phyloP scores from a whole-genome alignment of 306 rosid genomes.

The Trifolium repens region DNA sequence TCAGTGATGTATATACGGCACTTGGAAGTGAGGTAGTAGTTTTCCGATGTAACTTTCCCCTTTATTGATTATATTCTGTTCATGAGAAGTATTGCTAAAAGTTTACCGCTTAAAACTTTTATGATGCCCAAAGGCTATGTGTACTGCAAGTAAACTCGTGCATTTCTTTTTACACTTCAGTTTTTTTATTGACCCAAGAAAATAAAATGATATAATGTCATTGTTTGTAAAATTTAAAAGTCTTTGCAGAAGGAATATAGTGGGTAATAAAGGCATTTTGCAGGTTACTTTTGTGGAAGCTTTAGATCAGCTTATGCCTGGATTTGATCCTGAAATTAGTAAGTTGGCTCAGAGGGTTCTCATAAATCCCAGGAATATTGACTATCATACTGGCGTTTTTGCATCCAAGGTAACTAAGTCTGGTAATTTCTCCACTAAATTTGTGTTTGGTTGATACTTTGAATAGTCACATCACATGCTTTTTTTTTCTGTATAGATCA shows the following conservation, averaged over 20 bases:
- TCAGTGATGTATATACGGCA: slow-evolving; percentile 98
- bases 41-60: slow-evolving; percentile 24
- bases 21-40: slow-evolving; percentile 93
- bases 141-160: not conserved
- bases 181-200: not conserved
- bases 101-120: not conserved
- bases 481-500: slow-evolving; percentile 63
- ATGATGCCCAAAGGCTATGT: not conserved
- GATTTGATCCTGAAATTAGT: slow-evolving; percentile 99
- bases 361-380: slow-evolving; percentile 87
- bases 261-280: slow-evolving; percentile 43
- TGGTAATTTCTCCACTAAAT: slow-evolving; percentile 31
- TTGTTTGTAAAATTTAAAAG: slow-evolving; percentile 27
- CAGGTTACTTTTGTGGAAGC: slow-evolving; percentile 98
- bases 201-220: slow-evolving; percentile 9
- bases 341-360: slow-evolving; percentile 97
- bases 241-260: slow-evolving; percentile 6
- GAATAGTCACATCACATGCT: not conserved
- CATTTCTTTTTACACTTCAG: slow-evolving; percentile 2
- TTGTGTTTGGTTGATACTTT: slow-evolving; percentile 29
- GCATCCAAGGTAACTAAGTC: slow-evolving; percentile 76
- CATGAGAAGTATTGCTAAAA: slow-evolving; percentile 16
- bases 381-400: slow-evolving; percentile 93
- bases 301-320: slow-evolving; percentile 99
- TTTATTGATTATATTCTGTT: slow-evolving; percentile 20